Evolutionary conservation across 2,329 filamentous ascomycete species (phyloP).

Genomic region (Chaetomium globosum): DNA sequence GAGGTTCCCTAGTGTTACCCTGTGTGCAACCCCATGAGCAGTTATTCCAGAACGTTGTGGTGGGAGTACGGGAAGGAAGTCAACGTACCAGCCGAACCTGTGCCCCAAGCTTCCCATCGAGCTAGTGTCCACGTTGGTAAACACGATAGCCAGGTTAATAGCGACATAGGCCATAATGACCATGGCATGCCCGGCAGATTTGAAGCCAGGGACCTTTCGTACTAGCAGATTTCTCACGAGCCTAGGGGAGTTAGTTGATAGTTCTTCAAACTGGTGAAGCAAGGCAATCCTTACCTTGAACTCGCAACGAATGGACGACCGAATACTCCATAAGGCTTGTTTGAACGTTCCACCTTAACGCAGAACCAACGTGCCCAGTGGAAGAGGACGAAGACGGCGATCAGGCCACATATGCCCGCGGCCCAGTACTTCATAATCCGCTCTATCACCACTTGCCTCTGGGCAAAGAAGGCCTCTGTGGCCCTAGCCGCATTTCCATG

Average conservation of each 20-base stretch:
- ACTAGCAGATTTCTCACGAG: conserved; percentile 39
- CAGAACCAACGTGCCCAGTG: conserved; percentile 39
- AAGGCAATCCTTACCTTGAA: conserved; percentile 32
- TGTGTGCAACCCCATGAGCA: conserved; percentile 21
- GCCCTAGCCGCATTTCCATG: neutral
- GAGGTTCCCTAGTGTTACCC: conserved; percentile 48
- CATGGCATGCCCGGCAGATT: conserved; percentile 42
- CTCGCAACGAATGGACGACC: conserved; percentile 36
- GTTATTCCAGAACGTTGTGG: neutral
- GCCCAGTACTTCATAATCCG: conserved; percentile 34
- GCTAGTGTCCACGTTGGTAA: conserved; percentile 39
- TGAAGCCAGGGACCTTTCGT: conserved; percentile 40
- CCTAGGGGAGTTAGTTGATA: conserved; percentile 29
- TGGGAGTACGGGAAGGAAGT: neutral
- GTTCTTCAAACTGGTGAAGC: neutral
- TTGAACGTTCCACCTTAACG: conserved; percentile 32
- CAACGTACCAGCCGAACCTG: conserved; percentile 42
- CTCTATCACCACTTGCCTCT: conserved; percentile 32
- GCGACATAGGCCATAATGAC: conserved; percentile 40
- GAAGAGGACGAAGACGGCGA: conserved; percentile 40
- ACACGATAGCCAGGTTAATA: conserved; percentile 39
- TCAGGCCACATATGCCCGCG: conserved; percentile 38
- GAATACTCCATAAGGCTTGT: conserved; percentile 27
- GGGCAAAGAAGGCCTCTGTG: conserved; percentile 33
- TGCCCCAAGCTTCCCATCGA: conserved; percentile 34